Percentiles rank a stretch among this genome's conserved stretches.
Evolutionary conservation across 331 rosid species (phyloP).

Genomic region (Acacia pycnantha): DNA sequence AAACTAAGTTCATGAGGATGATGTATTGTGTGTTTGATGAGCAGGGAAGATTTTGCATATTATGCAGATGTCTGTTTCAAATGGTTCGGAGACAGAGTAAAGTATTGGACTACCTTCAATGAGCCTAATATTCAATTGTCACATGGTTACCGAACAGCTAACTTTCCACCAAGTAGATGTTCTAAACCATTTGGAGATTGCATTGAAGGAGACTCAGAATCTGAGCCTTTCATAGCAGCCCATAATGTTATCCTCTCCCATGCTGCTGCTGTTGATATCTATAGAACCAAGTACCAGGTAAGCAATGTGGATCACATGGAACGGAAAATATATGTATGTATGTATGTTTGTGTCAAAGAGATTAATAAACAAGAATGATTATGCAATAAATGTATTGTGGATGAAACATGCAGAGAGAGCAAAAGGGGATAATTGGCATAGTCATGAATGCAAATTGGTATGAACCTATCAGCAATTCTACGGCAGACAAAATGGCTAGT

Average conservation of each 20-base stretch:
- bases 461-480: conserved; percentile 60
- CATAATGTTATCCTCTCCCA: conserved; percentile 65
- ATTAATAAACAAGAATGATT: not conserved
- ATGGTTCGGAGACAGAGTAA: conserved; percentile 61
- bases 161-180: conserved; percentile 49
- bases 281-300: conserved; percentile 61
- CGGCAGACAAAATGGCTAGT: conserved; percentile 48
- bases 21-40: not conserved
- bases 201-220: conserved; percentile 49
- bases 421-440: conserved; percentile 62
- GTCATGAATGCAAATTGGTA: conserved; percentile 40
- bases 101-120: conserved; percentile 58
- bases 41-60: conserved; percentile 51
- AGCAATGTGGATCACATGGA: not conserved
- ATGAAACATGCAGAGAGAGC: conserved; percentile 42
- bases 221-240: conserved; percentile 57
- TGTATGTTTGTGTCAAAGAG: not conserved
- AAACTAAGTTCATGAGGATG: not conserved
- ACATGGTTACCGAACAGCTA: conserved; percentile 35
- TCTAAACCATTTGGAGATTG: conserved; percentile 52
- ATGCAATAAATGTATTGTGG: not conserved
- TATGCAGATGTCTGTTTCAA: conserved; percentile 51
- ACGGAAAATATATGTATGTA: not conserved
- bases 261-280: conserved; percentile 51
- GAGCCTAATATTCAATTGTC: conserved; percentile 42